A percentile compares a stretch with the other conserved stretches of the same genome.
These are phyloP conservation scores for Agrostemma githago DNA, from an alignment of 148 eudicot genomes.

Conservation along the genomic window DNA sequence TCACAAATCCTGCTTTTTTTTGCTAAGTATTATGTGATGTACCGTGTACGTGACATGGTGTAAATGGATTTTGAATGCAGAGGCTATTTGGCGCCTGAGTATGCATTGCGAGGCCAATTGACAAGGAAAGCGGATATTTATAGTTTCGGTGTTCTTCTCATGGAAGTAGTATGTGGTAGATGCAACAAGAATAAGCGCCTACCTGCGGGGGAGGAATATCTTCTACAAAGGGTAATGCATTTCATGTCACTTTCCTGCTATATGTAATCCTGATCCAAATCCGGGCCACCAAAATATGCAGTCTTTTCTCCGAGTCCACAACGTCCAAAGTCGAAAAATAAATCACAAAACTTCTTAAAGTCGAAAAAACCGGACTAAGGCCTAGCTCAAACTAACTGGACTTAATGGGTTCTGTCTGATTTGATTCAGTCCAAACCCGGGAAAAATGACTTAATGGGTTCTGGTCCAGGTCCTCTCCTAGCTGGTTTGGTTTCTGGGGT, in stretches of 20 bases:
- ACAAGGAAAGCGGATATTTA: constrained; percentile 83
- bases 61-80: constrained; percentile 33
- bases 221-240: constrained; percentile 60
- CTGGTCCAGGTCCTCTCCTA: too few species aligned
- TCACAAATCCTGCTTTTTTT: not conserved
- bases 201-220: constrained; percentile 51
- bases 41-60: not conserved
- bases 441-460: too few species aligned
- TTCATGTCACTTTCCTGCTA: not conserved
- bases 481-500: too few species aligned
- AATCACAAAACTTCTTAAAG: too few species aligned
- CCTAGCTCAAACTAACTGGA: too few species aligned
- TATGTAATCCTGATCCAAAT: not conserved
- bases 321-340: too few species aligned
- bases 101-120: constrained; percentile 66
- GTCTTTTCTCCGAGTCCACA: too few species aligned
- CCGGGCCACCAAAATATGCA: too few species aligned
- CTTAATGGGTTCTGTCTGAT: too few species aligned
- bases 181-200: constrained; percentile 46
- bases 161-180: constrained; percentile 84
- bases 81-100: constrained; percentile 95
- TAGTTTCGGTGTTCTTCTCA: constrained; percentile 81
- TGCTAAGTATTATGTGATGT: too few species aligned
- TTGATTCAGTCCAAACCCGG: too few species aligned
- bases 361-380: too few species aligned